Base-by-base conservation (phyloP, 2,329 filamentous ascomycete species). In the Cladophialophora psammophila region DNA sequence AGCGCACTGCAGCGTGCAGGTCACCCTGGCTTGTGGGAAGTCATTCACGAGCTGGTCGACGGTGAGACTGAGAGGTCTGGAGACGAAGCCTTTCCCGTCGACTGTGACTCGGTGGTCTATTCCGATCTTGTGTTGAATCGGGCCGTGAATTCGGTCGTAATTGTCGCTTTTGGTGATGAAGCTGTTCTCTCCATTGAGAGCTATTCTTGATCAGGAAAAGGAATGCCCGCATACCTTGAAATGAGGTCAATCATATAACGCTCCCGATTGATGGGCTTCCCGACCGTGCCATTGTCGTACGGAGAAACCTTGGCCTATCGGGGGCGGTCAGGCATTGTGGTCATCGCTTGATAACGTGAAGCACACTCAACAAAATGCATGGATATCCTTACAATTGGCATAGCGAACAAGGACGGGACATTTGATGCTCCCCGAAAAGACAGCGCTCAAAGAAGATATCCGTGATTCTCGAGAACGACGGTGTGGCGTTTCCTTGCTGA, bases 111-210 rank as follows among this genome's bases (percentile, higher is more conserved):
- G 66, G 70, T 84, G 81, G 6, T 72, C 75, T 8, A 74, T 70
- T 13, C 63, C 62, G 45, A 50, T 58, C 40, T 65, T 69, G 65
- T 83, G 78, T 1, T 84, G 85, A 35, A 87, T 84, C 8, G 82
- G 80, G 9, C 83, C 84, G 73, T 87, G 86, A 65, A 87, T 88
- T 35, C 87, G 82, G 73, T 88, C 85, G 72, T 87, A 88, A 35
- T 81, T 81, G 35, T 79, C 79, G 40, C 76, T 72, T 60, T 73
- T 77, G 20, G 83, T 84, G 52, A 88, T 79, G 74, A 87, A 88
- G 57, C 80, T 85, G 56, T 50, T 50, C 40, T 58, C 18, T 12
- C 38, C 3, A 12, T n/a, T 64, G 20, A 54, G 61, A 18, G 26
- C 13, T 56, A 38, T 40, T 55, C 57, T 58, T 40, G 36, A 5